Evolutionary conservation across 257 asterid species (phyloP).

Genomic region (Penstemon davidsonii): DNA sequence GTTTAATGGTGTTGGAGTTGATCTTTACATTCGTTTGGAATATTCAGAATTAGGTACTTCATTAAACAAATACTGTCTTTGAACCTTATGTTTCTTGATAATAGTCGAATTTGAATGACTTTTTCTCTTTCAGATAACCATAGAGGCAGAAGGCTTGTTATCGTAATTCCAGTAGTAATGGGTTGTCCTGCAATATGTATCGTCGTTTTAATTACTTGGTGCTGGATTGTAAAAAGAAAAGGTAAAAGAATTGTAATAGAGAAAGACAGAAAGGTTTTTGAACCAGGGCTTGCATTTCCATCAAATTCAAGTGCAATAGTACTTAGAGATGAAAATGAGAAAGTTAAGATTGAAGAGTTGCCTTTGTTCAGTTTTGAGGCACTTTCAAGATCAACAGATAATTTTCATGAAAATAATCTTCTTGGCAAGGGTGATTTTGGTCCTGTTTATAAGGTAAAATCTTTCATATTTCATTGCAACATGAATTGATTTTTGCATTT

Average conservation of each 20-base stretch:
- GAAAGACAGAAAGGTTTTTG: conserved; percentile 12
- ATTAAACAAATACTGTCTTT: too few species aligned
- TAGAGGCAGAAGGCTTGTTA: too few species aligned
- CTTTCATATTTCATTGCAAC: too few species aligned
- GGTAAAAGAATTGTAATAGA: too few species aligned
- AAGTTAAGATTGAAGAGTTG: conserved; percentile 42
- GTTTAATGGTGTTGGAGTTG: too few species aligned
- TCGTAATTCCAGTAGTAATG: background rate
- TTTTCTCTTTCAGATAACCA: too few species aligned
- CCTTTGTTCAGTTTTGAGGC: conserved; percentile 41
- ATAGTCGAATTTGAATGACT: too few species aligned
- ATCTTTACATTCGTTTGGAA: too few species aligned
- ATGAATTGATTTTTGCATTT: too few species aligned
- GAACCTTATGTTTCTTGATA: too few species aligned
- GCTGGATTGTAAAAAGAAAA: too few species aligned
- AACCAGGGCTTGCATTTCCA: conserved; percentile 26
- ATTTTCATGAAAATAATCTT: conserved; percentile 35
- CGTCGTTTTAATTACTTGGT: background rate
- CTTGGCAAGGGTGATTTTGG: conserved; percentile 69
- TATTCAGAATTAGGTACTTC: too few species aligned
- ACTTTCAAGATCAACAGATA: conserved; percentile 43
- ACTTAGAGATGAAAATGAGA: conserved; percentile 24
- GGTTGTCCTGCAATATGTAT: background rate
- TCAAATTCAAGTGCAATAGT: conserved; percentile 23
- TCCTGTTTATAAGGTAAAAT: conserved; percentile 51